Evolutionary conservation across 352 stramenopile species (phyloP).

Genomic region (Globisporangium recalcitrans): DNA sequence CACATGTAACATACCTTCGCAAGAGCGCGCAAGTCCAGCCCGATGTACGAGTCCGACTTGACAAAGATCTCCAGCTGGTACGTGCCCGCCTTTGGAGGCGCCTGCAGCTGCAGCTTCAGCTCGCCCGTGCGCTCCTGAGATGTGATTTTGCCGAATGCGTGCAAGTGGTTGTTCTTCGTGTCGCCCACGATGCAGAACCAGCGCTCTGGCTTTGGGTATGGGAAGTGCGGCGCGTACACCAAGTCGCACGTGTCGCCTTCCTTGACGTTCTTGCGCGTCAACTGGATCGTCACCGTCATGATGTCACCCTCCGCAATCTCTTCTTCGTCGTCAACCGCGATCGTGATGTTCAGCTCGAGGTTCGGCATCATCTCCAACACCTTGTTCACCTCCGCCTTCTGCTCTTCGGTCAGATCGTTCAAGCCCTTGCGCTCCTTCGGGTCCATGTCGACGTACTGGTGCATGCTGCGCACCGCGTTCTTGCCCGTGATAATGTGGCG

Average conservation of each 20-base stretch:
- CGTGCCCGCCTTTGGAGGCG: constrained; percentile 88
- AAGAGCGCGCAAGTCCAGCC: constrained; percentile 91
- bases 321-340: constrained; percentile 87
- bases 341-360: constrained; percentile 89
- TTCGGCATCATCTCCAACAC: constrained; percentile 94
- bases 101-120: constrained; percentile 95
- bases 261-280: constrained; percentile 95
- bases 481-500: constrained; percentile 91
- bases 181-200: constrained; percentile 97
- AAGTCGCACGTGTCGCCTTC: constrained; percentile 92
- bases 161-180: constrained; percentile 91
- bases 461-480: constrained; percentile 87
- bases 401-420: constrained; percentile 82
- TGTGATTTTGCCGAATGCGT: constrained; percentile 95
- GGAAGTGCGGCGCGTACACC: constrained; percentile 96
- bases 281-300: constrained; percentile 95
- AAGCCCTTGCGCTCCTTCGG: constrained; percentile 93
- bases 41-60: constrained; percentile 97
- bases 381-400: constrained; percentile 92
- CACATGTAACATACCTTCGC: constrained; percentile 61
- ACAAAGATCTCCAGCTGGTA: constrained; percentile 98
- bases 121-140: constrained; percentile 84
- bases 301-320: constrained; percentile 98
- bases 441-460: constrained; percentile 91
- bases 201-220: constrained; percentile 93